These are phyloP conservation scores for Camellia japonica DNA, from an alignment of 148 eudicot genomes.

Conservation along the genomic window DNA sequence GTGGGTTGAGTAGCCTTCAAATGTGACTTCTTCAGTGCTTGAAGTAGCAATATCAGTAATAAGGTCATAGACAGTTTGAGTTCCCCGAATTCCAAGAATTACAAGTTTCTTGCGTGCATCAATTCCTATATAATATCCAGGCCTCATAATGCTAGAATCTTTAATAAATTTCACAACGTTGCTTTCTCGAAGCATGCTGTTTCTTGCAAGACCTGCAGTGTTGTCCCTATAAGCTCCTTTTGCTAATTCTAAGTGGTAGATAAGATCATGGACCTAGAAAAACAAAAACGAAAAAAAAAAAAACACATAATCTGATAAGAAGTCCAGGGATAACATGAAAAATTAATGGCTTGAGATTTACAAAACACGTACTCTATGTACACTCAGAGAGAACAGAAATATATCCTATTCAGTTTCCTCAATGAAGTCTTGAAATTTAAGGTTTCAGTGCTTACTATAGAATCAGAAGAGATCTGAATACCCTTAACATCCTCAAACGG, in stretches of 20 bases:
- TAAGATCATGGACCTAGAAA: slow-evolving; percentile 73
- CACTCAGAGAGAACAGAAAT: neutral
- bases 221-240: slow-evolving; percentile 70
- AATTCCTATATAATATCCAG: slow-evolving; percentile 89
- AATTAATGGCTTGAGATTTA: neutral
- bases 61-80: slow-evolving; percentile 83
- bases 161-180: slow-evolving; percentile 73
- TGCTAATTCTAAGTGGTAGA: slow-evolving; percentile 86
- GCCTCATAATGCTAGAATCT: slow-evolving; percentile 78
- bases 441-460: slow-evolving; percentile 45
- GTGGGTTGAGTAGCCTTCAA: slow-evolving; percentile 81
- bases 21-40: slow-evolving; percentile 72
- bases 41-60: slow-evolving; percentile 85
- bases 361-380: neutral
- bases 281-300: neutral
- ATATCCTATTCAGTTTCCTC: neutral
- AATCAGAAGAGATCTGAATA: slow-evolving; percentile 62
- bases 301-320: slow-evolving; percentile 10
- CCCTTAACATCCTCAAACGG: slow-evolving; percentile 74
- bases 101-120: slow-evolving; percentile 79
- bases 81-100: slow-evolving; percentile 94
- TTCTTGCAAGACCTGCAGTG: slow-evolving; percentile 67
- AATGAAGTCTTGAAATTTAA: slow-evolving; percentile 11
- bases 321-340: neutral
- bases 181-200: slow-evolving; percentile 90